phyloP scores from a whole-genome alignment of 2,329 filamentous ascomycete species.

The Sclerotinia subarctica region DNA sequence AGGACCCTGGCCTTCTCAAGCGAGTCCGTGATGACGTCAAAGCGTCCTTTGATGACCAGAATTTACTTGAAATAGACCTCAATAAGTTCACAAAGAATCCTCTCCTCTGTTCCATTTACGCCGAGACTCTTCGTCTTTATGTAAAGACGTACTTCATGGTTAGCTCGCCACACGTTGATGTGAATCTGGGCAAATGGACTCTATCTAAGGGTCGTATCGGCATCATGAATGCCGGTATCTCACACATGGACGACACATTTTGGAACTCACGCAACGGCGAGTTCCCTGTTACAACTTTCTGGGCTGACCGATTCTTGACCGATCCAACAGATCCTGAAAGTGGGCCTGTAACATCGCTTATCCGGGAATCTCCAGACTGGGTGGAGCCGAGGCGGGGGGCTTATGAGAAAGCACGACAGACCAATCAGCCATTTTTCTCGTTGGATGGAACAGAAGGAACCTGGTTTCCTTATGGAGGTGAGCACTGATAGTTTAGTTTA shows the following conservation, averaged over 20 bases:
- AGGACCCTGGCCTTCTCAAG: neutral
- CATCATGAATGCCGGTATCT: neutral
- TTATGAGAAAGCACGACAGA: neutral
- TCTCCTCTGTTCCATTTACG: slow-evolving; percentile 4
- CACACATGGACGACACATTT: neutral
- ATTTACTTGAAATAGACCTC: too few relatives aligned
- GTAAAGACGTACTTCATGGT: neutral
- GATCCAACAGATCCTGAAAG: neutral
- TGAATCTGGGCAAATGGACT: neutral
- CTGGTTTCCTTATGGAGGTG: neutral
- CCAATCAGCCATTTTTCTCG: neutral
- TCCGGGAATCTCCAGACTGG: neutral
- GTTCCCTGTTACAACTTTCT: neutral
- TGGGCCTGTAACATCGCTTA: neutral
- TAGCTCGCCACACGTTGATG: neutral
- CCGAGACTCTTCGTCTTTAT: slow-evolving; percentile 4
- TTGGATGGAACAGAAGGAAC: neutral
- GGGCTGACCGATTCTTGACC: neutral
- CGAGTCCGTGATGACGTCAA: too few relatives aligned
- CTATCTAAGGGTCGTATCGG: neutral
- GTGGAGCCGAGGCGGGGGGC: too few relatives aligned
- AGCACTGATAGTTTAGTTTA: too few relatives aligned
- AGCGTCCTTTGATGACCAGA: too few relatives aligned
- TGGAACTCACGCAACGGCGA: neutral
- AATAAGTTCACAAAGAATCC: too few relatives aligned